phyloP scores from a whole-genome alignment of 345 rosid species.

The Pugionium dolabratum region DNA sequence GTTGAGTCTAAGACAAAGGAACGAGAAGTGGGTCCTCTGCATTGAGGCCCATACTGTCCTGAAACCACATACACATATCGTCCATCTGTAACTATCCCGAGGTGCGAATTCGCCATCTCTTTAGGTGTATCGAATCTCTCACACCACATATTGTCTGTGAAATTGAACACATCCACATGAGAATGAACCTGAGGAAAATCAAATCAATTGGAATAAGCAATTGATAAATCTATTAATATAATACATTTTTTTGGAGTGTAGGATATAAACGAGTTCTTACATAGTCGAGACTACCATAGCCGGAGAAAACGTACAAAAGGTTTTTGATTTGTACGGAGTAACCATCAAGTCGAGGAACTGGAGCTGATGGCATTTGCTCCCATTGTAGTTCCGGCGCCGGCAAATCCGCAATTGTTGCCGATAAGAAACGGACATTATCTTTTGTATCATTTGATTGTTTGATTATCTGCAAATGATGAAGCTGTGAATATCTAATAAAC shows the following conservation, averaged over 20 bases:
- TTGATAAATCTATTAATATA: background rate
- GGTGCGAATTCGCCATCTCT: constrained; percentile 84
- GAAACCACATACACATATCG: constrained; percentile 67
- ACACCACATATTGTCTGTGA: constrained; percentile 63
- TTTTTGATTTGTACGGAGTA: constrained; percentile 66
- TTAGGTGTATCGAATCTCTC: constrained; percentile 61
- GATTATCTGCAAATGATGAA: constrained; percentile 40
- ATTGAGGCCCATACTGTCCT: constrained; percentile 83
- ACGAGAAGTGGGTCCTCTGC: constrained; percentile 61
- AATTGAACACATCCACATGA: constrained; percentile 78
- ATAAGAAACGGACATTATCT: constrained; percentile 35
- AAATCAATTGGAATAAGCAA: background rate
- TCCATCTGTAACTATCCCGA: constrained; percentile 75
- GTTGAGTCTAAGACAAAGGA: constrained; percentile 59
- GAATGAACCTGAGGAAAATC: constrained; percentile 63
- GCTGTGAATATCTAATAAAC: background rate
- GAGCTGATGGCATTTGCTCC: constrained; percentile 79
- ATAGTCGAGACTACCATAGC: constrained; percentile 62
- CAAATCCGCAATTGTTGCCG: constrained; percentile 74
- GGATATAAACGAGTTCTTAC: constrained; percentile 40
- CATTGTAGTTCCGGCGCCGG: constrained; percentile 72
- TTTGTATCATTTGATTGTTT: constrained; percentile 23
- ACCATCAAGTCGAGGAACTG: constrained; percentile 89
- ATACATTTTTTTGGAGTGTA: too few species aligned
- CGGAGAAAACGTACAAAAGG: constrained; percentile 69